Percentiles rank a stretch among this genome's conserved stretches.
These are phyloP conservation scores for Kluyveromyces nonfermentans DNA, from an alignment of 805 yeast species.

Conservation along the genomic window DNA sequence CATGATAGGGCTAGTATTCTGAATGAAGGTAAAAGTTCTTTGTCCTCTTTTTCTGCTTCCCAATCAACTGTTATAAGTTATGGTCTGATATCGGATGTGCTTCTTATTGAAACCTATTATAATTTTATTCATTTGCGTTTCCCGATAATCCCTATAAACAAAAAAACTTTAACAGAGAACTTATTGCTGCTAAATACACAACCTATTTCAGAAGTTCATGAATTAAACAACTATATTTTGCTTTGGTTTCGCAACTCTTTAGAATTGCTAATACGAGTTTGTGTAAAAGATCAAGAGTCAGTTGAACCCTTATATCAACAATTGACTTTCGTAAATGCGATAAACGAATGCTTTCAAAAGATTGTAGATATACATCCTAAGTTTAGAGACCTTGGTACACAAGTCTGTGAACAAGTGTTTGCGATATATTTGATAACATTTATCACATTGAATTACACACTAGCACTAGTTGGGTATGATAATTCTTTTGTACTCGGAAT, in stretches of 20 bases:
- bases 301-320: conserved; percentile 17
- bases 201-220: conserved; percentile 24
- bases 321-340: conserved; percentile 19
- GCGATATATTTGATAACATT: conserved; percentile 32
- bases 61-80: conserved; percentile 9
- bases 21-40: not conserved
- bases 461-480: conserved; percentile 49
- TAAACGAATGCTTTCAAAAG: conserved; percentile 26
- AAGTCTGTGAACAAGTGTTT: conserved; percentile 24
- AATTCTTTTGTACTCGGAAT: conserved; percentile 49
- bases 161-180: conserved; percentile 24
- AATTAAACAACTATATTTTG: conserved; percentile 24
- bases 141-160: conserved; percentile 32
- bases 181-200: conserved; percentile 24
- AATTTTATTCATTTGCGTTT: conserved; percentile 36
- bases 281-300: conserved; percentile 13
- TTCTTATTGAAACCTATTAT: conserved; percentile 37
- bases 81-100: conserved; percentile 28
- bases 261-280: conserved; percentile 23
- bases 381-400: conserved; percentile 20
- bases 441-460: conserved; percentile 43
- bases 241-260: conserved; percentile 28
- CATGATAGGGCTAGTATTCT: not conserved
- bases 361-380: conserved; percentile 27
- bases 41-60: not conserved